Percentiles rank a stretch among this genome's conserved stretches.
These are phyloP conservation scores for Pythium monospermum DNA, from an alignment of 352 stramenopile species.

Conservation along the genomic window DNA sequence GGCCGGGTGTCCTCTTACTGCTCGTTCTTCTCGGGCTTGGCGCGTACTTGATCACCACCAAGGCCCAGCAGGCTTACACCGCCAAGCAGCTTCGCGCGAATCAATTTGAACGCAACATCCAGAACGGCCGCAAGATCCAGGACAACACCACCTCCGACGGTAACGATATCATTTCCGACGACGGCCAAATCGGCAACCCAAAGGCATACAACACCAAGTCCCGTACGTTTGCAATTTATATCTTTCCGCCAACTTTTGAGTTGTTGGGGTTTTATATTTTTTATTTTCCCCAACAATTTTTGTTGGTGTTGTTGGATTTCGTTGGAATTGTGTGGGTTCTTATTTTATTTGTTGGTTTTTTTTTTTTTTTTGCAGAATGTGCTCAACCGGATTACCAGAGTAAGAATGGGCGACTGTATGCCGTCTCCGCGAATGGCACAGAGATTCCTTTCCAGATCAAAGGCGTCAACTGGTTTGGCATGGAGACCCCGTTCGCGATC, in stretches of 20 bases:
- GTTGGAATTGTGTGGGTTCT: too few relatives aligned
- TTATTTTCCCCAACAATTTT: too few relatives aligned
- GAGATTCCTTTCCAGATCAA: slow-evolving; percentile 69
- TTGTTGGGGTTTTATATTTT: too few relatives aligned
- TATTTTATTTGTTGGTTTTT: too few relatives aligned
- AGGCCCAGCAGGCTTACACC: slow-evolving; percentile 28
- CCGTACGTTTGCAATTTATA: slow-evolving; percentile 7
- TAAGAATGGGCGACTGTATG: slow-evolving; percentile 60
- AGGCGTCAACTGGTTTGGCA: slow-evolving; percentile 75
- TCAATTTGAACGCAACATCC: slow-evolving; percentile 32
- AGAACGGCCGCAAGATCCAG: slow-evolving; percentile 38
- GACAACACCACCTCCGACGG: slow-evolving; percentile 32
- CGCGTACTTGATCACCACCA: slow-evolving; percentile 30
- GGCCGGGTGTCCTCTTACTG: slow-evolving; percentile 53
- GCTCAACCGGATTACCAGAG: slow-evolving; percentile 70
- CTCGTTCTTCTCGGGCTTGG: slow-evolving; percentile 30
- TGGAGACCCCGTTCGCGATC: slow-evolving; percentile 62
- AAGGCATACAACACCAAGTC: slow-evolving; percentile 46
- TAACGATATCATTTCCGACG: slow-evolving; percentile 36
- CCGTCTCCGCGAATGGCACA: slow-evolving; percentile 60
- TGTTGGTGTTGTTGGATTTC: too few relatives aligned
- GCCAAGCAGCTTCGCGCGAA: slow-evolving; percentile 16
- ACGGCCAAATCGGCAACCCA: slow-evolving; percentile 58
- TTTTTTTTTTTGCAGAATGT: slow-evolving; percentile 27
- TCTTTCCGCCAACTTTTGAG: not conserved